A percentile compares a stretch with the other conserved stretches of the same genome.
Evolutionary conservation across 352 stramenopile genomes (phyloP).

Genomic region (Globisporangium paddicum): DNA sequence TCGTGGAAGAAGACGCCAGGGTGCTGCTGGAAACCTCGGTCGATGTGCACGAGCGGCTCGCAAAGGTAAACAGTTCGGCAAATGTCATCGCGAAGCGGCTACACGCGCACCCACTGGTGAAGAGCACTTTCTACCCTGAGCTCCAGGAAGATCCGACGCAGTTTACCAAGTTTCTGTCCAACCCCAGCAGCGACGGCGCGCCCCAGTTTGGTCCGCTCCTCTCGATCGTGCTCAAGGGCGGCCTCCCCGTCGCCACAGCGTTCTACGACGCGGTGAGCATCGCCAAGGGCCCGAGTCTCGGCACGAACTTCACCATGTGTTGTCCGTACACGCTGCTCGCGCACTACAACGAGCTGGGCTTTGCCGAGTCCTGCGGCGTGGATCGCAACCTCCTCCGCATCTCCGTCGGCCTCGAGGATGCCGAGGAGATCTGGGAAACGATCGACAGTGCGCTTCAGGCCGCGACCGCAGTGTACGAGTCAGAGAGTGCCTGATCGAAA

Average conservation of each 20-base stretch:
- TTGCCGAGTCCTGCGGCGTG: constrained; percentile 87
- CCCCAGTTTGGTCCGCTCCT: constrained; percentile 84
- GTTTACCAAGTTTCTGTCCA: constrained; percentile 58
- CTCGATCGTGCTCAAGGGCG: constrained; percentile 80
- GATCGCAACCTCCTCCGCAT: constrained; percentile 90
- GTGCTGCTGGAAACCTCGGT: constrained; percentile 41
- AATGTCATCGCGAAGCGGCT: constrained; percentile 70
- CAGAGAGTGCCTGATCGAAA: not conserved
- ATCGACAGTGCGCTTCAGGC: constrained; percentile 46
- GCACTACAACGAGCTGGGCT: constrained; percentile 92
- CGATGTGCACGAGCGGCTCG: constrained; percentile 72
- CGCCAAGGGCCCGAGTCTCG: constrained; percentile 86
- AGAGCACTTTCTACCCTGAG: constrained; percentile 86
- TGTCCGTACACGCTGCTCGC: constrained; percentile 92
- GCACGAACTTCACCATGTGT: constrained; percentile 93
- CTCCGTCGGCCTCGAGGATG: constrained; percentile 88
- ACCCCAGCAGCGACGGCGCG: constrained; percentile 12
- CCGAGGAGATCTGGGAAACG: constrained; percentile 63
- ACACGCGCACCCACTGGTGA: constrained; percentile 63
- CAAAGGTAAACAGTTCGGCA: constrained; percentile 76
- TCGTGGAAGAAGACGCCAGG: constrained; percentile 56
- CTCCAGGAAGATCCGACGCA: constrained; percentile 37
- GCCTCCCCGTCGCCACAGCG: constrained; percentile 48
- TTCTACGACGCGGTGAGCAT: constrained; percentile 89
- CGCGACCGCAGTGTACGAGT: constrained; percentile 12